Evolutionary conservation across 192 early-diverging fungal genomes (phyloP).

Genomic region (Gigaspora rosea): DNA sequence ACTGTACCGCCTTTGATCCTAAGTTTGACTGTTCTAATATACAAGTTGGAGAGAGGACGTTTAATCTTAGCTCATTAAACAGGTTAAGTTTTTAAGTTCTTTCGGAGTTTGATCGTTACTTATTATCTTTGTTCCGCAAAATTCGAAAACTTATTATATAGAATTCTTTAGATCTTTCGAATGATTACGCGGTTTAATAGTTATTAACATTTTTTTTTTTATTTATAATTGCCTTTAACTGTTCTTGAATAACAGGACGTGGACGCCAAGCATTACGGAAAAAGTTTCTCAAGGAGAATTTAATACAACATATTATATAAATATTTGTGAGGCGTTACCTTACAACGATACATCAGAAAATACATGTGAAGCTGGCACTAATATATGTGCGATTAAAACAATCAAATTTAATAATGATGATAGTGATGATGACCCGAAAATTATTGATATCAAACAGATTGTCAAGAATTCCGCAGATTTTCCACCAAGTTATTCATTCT

Average conservation of each 20-base stretch:
- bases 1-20: constrained; percentile 35
- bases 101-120: neutral
- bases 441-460: neutral
- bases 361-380: neutral
- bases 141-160: neutral
- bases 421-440: too few relatives aligned
- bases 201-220: neutral
- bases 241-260: neutral
- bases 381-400: neutral
- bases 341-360: neutral
- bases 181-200: neutral
- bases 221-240: too few relatives aligned
- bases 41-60: neutral
- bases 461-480: neutral
- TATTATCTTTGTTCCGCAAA: neutral
- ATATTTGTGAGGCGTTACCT: neutral
- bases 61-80: neutral
- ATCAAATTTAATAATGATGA: neutral
- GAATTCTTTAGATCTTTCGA: neutral
- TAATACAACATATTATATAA: neutral
- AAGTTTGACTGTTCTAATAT: neutral
- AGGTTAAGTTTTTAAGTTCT: neutral
- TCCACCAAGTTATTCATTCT: too few relatives aligned
- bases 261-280: neutral
- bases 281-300: neutral